These are phyloP conservation scores for Centrapalus pauciflorus DNA, from an alignment of 129 eudicot genomes.

Conservation along the genomic window DNA sequence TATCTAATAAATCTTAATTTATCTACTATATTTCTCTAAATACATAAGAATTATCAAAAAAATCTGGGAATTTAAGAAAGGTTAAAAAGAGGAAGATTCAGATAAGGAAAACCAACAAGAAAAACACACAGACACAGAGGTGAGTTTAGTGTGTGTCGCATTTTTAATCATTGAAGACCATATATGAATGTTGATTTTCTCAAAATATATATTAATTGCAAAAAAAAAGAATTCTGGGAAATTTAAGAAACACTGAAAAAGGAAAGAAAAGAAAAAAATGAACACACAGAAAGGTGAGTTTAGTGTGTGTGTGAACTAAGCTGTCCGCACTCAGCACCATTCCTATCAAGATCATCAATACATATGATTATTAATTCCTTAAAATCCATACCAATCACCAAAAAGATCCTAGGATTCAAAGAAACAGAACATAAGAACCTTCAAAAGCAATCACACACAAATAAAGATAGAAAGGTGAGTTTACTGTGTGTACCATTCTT, in stretches of 20 bases:
- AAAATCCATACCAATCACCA: neutral
- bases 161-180: no score
- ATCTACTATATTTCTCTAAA: no score
- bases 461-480: neutral
- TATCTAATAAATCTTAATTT: no score
- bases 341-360: neutral
- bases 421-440: no score
- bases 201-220: neutral
- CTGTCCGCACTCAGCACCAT: neutral
- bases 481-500: conserved; percentile 57
- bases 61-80: conserved; percentile 40
- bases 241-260: neutral
- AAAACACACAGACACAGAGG: conserved; percentile 10
- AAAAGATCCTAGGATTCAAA: neutral
- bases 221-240: neutral
- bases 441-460: neutral
- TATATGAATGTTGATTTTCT: neutral
- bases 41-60: no score
- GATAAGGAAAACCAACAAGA: neutral
- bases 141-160: conserved; percentile 7
- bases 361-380: neutral
- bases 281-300: conserved; percentile 13
- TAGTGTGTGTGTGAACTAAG: no score
- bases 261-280: neutral
- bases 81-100: neutral